phyloP scores from a whole-genome alignment of 352 stramenopile species.

The Phytophthora pisi region DNA sequence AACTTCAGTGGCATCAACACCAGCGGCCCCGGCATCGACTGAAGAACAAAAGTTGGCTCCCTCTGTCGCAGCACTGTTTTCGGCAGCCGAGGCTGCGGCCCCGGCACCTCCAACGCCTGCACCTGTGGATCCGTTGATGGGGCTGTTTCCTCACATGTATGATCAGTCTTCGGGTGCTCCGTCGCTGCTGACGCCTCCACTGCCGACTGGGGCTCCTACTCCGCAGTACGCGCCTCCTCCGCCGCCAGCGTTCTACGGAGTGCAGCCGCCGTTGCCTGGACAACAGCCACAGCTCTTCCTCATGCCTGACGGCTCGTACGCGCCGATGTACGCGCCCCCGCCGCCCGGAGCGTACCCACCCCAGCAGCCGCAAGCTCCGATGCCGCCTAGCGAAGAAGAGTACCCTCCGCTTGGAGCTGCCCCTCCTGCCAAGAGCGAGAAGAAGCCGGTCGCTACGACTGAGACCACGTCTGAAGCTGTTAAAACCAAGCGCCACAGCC shows the following conservation, averaged over 20 bases:
- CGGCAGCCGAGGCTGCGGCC: constrained; percentile 26
- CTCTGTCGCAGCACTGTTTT: constrained; percentile 55
- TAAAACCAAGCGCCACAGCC: constrained; percentile 30
- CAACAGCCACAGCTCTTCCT: constrained; percentile 38
- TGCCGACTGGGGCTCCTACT: constrained; percentile 18
- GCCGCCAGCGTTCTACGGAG: constrained; percentile 30
- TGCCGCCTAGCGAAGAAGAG: constrained; percentile 32
- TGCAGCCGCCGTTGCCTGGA: constrained; percentile 24
- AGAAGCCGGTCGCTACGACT: constrained; percentile 19
- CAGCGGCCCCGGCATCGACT: constrained; percentile 10
- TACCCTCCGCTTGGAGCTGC: constrained; percentile 38
- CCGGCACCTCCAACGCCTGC: constrained; percentile 17
- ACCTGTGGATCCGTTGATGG: constrained; percentile 32
- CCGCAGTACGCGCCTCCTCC: constrained; percentile 25
- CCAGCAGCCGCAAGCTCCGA: constrained; percentile 15
- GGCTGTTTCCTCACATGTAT: constrained; percentile 68
- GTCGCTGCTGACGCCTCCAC: constrained; percentile 38
- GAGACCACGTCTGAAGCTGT: constrained; percentile 1
- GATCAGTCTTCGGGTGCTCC: constrained; percentile 24
- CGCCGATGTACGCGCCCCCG: constrained; percentile 32
- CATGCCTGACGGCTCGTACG: constrained; percentile 42
- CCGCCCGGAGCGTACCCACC: constrained; percentile 15
- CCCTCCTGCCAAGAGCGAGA: constrained; percentile 14
- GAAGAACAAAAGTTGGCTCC: constrained; percentile 36
- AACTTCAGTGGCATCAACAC: neutral